Conservation (phyloP, 148 eudicot genomes). For the Cornus kousa region DNA sequence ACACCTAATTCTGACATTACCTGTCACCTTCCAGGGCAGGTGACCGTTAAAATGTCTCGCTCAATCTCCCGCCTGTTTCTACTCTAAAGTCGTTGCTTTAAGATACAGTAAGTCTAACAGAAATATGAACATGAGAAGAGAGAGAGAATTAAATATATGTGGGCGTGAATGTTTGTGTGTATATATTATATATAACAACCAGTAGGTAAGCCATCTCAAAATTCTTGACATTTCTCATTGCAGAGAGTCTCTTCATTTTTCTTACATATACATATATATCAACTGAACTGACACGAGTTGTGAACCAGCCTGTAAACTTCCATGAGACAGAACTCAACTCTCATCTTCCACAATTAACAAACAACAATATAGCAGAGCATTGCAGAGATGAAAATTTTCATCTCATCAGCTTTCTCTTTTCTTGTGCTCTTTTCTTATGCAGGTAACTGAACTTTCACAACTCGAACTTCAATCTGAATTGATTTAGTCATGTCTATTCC, state of each 20-base stretch:
- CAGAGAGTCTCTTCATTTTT: constrained; percentile 2
- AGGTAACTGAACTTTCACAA: constrained; percentile 28
- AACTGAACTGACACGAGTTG: not conserved
- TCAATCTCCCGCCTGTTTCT: constrained; percentile 14
- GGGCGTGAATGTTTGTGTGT: not conserved
- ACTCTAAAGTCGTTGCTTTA: constrained; percentile 48
- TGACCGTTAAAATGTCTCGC: constrained; percentile 20
- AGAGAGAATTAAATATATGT: no score
- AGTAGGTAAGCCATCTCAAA: constrained; percentile 45
- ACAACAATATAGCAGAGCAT: constrained; percentile 5
- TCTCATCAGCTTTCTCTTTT: constrained; percentile 28
- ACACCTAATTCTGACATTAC: not conserved
- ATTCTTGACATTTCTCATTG: constrained; percentile 8
- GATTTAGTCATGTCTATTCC: no score
- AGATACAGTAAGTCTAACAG: constrained; percentile 35
- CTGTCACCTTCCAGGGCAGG: constrained; percentile 8
- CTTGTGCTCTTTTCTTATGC: constrained; percentile 34
- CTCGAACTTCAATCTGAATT: not conserved
- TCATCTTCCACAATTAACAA: not conserved
- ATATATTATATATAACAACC: constrained; percentile 35
- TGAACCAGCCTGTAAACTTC: not conserved
- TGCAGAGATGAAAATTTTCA: constrained; percentile 31
- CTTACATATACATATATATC: not conserved
- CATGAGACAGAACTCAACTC: not conserved
- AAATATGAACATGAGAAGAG: constrained; percentile 15